These are phyloP conservation scores for Leccinum olivaceopallidum DNA, from an alignment of 768 basidiomycete species.

Conservation along the genomic window DNA sequence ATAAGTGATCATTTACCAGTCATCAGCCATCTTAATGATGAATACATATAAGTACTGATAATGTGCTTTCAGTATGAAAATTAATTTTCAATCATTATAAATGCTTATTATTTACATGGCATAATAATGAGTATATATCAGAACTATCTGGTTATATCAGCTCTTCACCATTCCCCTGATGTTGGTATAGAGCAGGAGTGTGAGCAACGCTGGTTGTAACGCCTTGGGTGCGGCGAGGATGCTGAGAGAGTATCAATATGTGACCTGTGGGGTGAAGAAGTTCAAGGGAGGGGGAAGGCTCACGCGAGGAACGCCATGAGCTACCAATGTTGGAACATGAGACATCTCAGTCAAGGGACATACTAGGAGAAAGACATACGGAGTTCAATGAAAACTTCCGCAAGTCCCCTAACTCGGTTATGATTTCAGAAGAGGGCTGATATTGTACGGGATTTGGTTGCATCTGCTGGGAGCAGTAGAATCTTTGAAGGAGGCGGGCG, in stretches of 20 bases:
- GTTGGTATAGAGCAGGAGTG: conserved; percentile 27
- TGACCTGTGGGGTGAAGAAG: background rate
- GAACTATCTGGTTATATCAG: conserved; percentile 5
- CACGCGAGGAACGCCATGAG: conserved; percentile 21
- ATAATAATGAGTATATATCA: too few relatives aligned
- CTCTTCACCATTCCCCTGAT: too few relatives aligned
- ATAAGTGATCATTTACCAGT: too few relatives aligned
- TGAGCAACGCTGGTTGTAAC: conserved; percentile 11
- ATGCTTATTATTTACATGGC: too few relatives aligned
- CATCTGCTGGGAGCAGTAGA: background rate
- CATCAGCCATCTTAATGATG: too few relatives aligned
- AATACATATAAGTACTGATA: too few relatives aligned
- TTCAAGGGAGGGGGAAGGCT: background rate
- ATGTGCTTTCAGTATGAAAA: too few relatives aligned
- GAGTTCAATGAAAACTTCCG: conserved; percentile 18
- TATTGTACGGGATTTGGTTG: background rate
- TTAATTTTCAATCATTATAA: too few relatives aligned
- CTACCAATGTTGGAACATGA: background rate
- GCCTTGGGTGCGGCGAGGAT: conserved; percentile 9
- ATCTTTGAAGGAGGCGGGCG: background rate
- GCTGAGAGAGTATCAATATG: conserved; percentile 1
- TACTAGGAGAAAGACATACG: conserved; percentile 3
- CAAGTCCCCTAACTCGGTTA: conserved; percentile 13
- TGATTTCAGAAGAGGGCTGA: background rate
- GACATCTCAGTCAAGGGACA: background rate